Percentiles rank a stretch among this genome's conserved stretches.
Conservation (phyloP, 371 early-diverging fungal genomes). For the Mucor velutinosus region DNA sequence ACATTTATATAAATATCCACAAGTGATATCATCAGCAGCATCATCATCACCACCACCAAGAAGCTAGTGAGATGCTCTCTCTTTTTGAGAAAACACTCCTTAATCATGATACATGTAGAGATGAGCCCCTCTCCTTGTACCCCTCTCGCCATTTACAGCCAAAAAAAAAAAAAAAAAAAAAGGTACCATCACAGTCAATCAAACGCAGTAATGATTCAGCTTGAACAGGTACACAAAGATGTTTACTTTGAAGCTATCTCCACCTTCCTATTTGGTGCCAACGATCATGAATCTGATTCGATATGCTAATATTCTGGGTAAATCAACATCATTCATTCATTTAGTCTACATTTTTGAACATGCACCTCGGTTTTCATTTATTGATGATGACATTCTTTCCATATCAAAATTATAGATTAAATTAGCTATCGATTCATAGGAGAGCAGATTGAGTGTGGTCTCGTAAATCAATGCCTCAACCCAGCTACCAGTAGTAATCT, state of each 20-base stretch:
- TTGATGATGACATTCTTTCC: neutral
- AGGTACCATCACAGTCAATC: neutral
- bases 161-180: neutral
- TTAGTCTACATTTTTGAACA: neutral
- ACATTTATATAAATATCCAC: neutral
- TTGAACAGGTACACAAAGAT: neutral
- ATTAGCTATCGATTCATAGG: too few relatives aligned
- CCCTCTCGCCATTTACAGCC: neutral
- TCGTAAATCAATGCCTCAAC: too few relatives aligned
- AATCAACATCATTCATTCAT: neutral
- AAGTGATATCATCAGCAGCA: neutral
- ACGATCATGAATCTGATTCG: neutral
- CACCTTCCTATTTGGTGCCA: neutral
- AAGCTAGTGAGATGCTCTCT: neutral
- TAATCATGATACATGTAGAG: neutral
- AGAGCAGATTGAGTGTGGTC: too few relatives aligned
- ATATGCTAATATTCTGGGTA: neutral
- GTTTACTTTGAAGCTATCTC: neutral
- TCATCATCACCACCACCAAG: neutral
- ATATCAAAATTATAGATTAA: too few relatives aligned
- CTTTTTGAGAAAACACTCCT: neutral
- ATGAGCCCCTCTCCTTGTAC: neutral
- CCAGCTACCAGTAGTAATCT: too few relatives aligned
- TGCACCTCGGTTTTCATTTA: neutral
- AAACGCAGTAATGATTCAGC: neutral